Evolutionary conservation across 2,329 filamentous ascomycete genomes (phyloP).

Genomic region (Monascus ruber): DNA sequence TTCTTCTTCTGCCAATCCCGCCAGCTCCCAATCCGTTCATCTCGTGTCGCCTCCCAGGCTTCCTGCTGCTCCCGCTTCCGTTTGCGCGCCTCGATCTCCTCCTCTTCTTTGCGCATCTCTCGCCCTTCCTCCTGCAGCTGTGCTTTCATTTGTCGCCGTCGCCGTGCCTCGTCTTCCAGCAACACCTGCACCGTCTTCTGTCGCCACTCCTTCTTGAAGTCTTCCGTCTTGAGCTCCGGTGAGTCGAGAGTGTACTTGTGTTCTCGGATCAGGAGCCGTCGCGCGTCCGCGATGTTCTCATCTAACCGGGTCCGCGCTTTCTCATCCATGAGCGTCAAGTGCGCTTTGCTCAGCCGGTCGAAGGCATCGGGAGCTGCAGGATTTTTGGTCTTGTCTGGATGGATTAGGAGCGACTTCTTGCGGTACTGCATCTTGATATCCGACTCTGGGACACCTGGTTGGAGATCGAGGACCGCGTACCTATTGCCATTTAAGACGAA

Average conservation of each 20-base stretch:
- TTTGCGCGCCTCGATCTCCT: constrained; percentile 69
- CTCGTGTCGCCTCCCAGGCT: constrained; percentile 87
- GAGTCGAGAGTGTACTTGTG: constrained; percentile 86
- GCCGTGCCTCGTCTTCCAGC: constrained; percentile 80
- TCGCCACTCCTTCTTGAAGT: constrained; percentile 77
- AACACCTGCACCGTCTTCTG: constrained; percentile 83
- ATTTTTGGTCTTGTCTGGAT: constrained; percentile 95
- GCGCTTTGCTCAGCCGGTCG: constrained; percentile 90
- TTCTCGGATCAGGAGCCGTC: constrained; percentile 87
- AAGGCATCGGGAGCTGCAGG: constrained; percentile 87
- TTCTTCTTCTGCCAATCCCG: constrained; percentile 75
- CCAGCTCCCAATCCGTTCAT: constrained; percentile 89
- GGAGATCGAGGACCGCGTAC: constrained; percentile 89
- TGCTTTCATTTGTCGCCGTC: constrained; percentile 75
- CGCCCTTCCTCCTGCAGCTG: constrained; percentile 95
- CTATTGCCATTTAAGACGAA: constrained; percentile 26
- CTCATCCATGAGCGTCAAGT: constrained; percentile 84
- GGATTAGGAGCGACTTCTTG: constrained; percentile 96
- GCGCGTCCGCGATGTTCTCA: constrained; percentile 90
- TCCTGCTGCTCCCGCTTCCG: constrained; percentile 84
- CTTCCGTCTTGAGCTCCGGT: constrained; percentile 66
- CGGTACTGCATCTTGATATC: constrained; percentile 94
- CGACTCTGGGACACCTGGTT: constrained; percentile 86
- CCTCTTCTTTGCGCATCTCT: constrained; percentile 73
- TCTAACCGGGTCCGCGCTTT: constrained; percentile 79